These are phyloP conservation scores for Sordaria brevicollis DNA, from an alignment of 495 filamentous ascomycete species.

Conservation along the genomic window DNA sequence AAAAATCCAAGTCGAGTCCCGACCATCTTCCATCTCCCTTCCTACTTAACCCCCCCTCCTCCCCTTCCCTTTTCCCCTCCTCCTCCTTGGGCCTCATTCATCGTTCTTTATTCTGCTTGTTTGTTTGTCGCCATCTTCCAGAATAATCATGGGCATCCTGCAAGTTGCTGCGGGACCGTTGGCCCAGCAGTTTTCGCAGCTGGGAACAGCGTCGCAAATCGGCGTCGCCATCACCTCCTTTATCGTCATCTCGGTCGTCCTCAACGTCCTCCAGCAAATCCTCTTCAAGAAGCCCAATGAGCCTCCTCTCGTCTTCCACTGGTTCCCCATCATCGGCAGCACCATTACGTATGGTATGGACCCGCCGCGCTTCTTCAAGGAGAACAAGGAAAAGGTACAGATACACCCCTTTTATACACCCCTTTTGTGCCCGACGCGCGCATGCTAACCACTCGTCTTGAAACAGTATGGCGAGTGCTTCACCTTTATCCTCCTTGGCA, in stretches of 20 bases:
- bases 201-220: constrained; percentile 36
- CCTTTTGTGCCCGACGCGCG: not conserved
- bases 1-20: not conserved
- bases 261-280: constrained; percentile 60
- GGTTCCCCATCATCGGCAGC: constrained; percentile 69
- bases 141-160: constrained; percentile 38
- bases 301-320: constrained; percentile 76
- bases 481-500: constrained; percentile 69
- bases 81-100: not conserved
- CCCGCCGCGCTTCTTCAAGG: constrained; percentile 67
- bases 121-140: not conserved
- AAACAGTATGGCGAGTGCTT: constrained; percentile 42
- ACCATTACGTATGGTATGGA: constrained; percentile 77
- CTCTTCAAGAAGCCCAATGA: constrained; percentile 62
- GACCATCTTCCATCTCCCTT: not conserved
- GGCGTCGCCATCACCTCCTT: constrained; percentile 31
- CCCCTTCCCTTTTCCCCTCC: not conserved
- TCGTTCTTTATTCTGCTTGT: not conserved
- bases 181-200: constrained; percentile 31
- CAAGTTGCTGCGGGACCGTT: constrained; percentile 35
- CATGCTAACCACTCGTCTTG: constrained; percentile 1
- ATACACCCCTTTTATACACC: not conserved
- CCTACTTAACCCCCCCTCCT: too few relatives aligned
- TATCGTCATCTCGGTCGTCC: constrained; percentile 42
- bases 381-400: constrained; percentile 57